phyloP scores from a whole-genome alignment of 495 filamentous ascomycete genomes.

The Talaromyces proteolyticus region DNA sequence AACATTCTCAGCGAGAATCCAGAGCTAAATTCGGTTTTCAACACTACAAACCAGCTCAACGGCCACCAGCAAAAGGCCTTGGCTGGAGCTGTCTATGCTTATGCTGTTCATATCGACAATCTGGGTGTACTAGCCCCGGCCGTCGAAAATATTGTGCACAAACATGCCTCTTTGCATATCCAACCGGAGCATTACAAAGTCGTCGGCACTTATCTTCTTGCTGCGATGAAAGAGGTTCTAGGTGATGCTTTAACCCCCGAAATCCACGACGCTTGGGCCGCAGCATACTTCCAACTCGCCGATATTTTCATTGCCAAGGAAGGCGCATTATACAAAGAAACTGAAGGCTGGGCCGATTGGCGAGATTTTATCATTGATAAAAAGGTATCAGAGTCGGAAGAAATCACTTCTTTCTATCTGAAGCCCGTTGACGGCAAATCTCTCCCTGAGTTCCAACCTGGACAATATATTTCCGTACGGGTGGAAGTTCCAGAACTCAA shows the following conservation, averaged over 20 bases:
- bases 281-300: slow-evolving; percentile 56
- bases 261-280: slow-evolving; percentile 55
- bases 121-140: slow-evolving; percentile 48
- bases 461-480: slow-evolving; percentile 57
- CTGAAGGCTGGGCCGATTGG: slow-evolving; percentile 49
- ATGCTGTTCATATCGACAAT: slow-evolving; percentile 60
- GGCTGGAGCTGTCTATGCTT: slow-evolving; percentile 53
- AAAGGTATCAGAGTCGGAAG: slow-evolving; percentile 49
- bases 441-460: slow-evolving; percentile 51
- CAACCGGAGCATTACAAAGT: slow-evolving; percentile 54
- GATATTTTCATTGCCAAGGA: slow-evolving; percentile 58
- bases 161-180: slow-evolving; percentile 61
- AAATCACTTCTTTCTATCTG: slow-evolving; percentile 58
- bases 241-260: slow-evolving; percentile 51
- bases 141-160: slow-evolving; percentile 59
- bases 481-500: slow-evolving; percentile 46
- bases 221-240: slow-evolving; percentile 53
- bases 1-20: slow-evolving; percentile 51
- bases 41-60: slow-evolving; percentile 50
- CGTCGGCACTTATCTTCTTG: slow-evolving; percentile 55
- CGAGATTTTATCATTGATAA: slow-evolving; percentile 53
- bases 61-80: slow-evolving; percentile 58
- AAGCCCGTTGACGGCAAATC: slow-evolving; percentile 45
- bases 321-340: slow-evolving; percentile 43
- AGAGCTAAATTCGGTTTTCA: slow-evolving; percentile 56